phyloP scores from a whole-genome alignment of 306 rosid species.

The Fragaria iinumae region DNA sequence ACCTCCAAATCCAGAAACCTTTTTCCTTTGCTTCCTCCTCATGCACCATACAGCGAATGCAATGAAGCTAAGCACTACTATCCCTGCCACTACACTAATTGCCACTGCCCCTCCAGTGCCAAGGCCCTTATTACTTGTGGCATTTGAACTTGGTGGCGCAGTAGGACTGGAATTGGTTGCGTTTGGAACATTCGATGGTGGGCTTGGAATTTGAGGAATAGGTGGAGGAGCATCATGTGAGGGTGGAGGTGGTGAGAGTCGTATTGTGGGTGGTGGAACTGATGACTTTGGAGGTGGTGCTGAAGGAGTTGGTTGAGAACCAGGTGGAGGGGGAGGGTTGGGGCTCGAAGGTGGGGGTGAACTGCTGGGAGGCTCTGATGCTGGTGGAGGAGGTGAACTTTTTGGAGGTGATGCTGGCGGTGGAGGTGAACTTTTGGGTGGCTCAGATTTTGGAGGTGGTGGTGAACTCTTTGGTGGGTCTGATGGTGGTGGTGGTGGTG shows the following conservation, averaged over 20 bases:
- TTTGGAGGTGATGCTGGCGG: slow-evolving; percentile 21
- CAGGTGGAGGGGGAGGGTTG: slow-evolving; percentile 34
- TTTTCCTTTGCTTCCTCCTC: slow-evolving; percentile 55
- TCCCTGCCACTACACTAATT: slow-evolving; percentile 44
- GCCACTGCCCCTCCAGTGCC: slow-evolving; percentile 50
- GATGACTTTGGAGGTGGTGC: slow-evolving; percentile 32
- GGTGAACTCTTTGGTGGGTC: slow-evolving; percentile 41
- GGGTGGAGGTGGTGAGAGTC: slow-evolving; percentile 42
- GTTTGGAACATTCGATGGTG: slow-evolving; percentile 25
- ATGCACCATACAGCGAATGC: slow-evolving; percentile 64
- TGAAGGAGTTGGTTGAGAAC: slow-evolving; percentile 35
- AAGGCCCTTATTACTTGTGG: slow-evolving; percentile 41
- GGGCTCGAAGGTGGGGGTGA: slow-evolving; percentile 43
- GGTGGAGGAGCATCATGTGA: slow-evolving; percentile 26
- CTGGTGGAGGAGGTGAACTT: slow-evolving; percentile 30
- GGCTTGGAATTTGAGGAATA: slow-evolving; percentile 22
- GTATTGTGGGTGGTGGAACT: slow-evolving; percentile 35
- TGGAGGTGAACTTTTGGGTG: slow-evolving; percentile 28
- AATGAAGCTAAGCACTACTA: slow-evolving; percentile 52
- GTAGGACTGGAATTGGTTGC: slow-evolving; percentile 21
- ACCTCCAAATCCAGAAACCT: slow-evolving; percentile 45
- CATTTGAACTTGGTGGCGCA: slow-evolving; percentile 32
- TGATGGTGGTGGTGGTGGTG: slow-evolving; percentile 37
- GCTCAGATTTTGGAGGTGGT: slow-evolving; percentile 9
- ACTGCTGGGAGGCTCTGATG: slow-evolving; percentile 27